Evolutionary conservation across 2,329 filamentous ascomycete species (phyloP).

Genomic region (Orbilia brochopaga): DNA sequence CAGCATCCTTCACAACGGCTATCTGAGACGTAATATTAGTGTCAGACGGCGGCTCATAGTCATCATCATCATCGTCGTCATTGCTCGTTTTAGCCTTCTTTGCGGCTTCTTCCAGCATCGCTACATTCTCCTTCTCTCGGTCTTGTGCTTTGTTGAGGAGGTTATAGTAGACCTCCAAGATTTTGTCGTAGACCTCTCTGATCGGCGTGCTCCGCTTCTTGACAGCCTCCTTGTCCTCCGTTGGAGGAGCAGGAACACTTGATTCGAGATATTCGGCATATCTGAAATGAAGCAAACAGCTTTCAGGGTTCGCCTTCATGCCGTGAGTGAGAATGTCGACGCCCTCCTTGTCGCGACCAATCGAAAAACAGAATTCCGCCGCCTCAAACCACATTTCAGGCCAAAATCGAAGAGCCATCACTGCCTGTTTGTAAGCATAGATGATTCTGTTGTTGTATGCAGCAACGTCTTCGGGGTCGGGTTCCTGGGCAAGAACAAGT

Average conservation of each 20-base stretch:
- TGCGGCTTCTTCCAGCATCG: conserved; percentile 64
- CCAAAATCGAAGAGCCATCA: conserved; percentile 93
- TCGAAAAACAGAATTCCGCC: conserved; percentile 55
- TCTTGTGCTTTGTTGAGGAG: conserved; percentile 76
- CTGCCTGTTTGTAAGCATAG: conserved; percentile 89
- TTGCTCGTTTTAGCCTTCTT: conserved; percentile 55
- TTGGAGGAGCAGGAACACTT: conserved; percentile 66
- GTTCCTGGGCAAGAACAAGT: conserved; percentile 73
- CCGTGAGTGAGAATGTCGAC: conserved; percentile 81
- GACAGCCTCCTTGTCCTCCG: conserved; percentile 70
- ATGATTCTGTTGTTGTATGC: conserved; percentile 79
- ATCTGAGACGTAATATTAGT: conserved; percentile 65
- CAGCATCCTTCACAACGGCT: conserved; percentile 62
- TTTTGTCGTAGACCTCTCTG: conserved; percentile 79
- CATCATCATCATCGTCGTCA: conserved; percentile 62
- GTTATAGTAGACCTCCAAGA: conserved; percentile 86
- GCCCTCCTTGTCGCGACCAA: conserved; percentile 60
- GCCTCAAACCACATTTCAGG: conserved; percentile 78
- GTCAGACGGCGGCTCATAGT: conserved; percentile 62
- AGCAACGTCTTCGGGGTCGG: conserved; percentile 69
- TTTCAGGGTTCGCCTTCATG: conserved; percentile 89
- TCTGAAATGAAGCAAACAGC: conserved; percentile 85
- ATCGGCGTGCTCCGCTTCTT: conserved; percentile 73
- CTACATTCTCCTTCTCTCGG: conserved; percentile 66
- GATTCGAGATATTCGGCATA: conserved; percentile 86